Evolutionary conservation across 139 green algal species (phyloP).

Genomic region (Chlorella ohadii): DNA sequence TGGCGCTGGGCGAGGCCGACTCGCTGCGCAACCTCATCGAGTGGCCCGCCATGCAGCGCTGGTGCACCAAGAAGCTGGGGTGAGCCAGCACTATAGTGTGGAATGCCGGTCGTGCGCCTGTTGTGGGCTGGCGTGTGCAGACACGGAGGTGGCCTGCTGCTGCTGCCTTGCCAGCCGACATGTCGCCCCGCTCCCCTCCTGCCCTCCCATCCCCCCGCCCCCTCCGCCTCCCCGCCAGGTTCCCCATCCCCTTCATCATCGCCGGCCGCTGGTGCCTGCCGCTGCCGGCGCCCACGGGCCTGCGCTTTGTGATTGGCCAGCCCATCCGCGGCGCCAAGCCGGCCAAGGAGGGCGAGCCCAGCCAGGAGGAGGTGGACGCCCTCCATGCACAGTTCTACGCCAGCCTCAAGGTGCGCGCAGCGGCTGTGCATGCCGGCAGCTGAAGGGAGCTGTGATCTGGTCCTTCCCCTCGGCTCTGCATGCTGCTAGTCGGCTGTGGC

Average conservation of each 20-base stretch:
- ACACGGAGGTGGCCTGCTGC: no score
- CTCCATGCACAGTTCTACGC: constrained; percentile 71
- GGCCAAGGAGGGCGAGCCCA: neutral
- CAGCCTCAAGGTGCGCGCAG: constrained; percentile 13
- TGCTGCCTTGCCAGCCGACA: neutral
- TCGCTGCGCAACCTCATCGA: constrained; percentile 69
- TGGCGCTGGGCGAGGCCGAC: constrained; percentile 80
- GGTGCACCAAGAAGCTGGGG: constrained; percentile 82
- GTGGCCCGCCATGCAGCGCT: constrained; percentile 68
- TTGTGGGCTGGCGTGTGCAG: no score
- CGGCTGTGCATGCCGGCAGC: no score
- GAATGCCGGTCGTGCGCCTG: no score
- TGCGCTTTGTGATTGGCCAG: constrained; percentile 74
- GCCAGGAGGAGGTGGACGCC: constrained; percentile 52
- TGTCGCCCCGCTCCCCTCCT: no score
- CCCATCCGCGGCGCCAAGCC: constrained; percentile 60
- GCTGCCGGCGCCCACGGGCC: constrained; percentile 59
- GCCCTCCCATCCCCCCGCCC: neutral
- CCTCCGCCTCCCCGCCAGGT: constrained; percentile 2
- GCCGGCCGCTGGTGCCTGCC: constrained; percentile 72
- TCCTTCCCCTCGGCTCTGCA: no score
- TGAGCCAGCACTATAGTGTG: constrained; percentile 66
- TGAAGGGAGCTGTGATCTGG: no score
- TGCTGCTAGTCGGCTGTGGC: no score
- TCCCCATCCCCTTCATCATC: constrained; percentile 73